A percentile compares a stretch with the other conserved stretches of the same genome.
These are phyloP conservation scores for Crithidia sp. DNA, from an alignment of 208 protist genomes.

Conservation along the genomic window DNA sequence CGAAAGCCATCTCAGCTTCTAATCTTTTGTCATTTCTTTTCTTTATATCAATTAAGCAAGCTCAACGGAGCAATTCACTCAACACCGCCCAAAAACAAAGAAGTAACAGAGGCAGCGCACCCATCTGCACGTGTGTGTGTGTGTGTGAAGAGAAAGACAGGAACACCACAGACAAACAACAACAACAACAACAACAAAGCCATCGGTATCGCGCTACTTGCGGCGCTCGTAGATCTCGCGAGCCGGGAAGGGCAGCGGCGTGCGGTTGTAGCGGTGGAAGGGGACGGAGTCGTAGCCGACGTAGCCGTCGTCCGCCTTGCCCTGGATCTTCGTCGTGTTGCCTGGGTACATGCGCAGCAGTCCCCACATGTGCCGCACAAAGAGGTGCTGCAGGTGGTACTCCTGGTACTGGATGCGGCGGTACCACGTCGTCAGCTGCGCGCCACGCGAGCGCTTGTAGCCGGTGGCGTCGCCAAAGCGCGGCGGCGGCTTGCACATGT, in stretches of 20 bases:
- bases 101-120: too few species aligned
- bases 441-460: constrained; percentile 78
- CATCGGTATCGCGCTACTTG: constrained; percentile 40
- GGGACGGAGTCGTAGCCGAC: constrained; percentile 86
- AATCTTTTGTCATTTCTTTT: too few species aligned
- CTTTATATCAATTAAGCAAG: too few species aligned
- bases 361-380: constrained; percentile 86
- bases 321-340: constrained; percentile 86
- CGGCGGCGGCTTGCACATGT: constrained; percentile 81
- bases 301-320: constrained; percentile 87
- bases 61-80: too few species aligned
- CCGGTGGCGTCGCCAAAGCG: constrained; percentile 82
- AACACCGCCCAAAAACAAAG: too few species aligned
- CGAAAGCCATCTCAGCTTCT: too few species aligned
- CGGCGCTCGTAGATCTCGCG: constrained; percentile 89
- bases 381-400: constrained; percentile 91
- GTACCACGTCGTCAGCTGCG: constrained; percentile 88
- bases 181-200: background rate
- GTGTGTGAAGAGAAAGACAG: background rate
- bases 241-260: constrained; percentile 78
- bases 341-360: constrained; percentile 85
- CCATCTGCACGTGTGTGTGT: too few species aligned
- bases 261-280: constrained; percentile 89
- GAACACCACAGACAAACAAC: background rate
- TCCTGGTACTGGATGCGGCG: constrained; percentile 92